Evolutionary conservation across 2,329 filamentous ascomycete genomes (phyloP).

Genomic region (Periconia sp.): DNA sequence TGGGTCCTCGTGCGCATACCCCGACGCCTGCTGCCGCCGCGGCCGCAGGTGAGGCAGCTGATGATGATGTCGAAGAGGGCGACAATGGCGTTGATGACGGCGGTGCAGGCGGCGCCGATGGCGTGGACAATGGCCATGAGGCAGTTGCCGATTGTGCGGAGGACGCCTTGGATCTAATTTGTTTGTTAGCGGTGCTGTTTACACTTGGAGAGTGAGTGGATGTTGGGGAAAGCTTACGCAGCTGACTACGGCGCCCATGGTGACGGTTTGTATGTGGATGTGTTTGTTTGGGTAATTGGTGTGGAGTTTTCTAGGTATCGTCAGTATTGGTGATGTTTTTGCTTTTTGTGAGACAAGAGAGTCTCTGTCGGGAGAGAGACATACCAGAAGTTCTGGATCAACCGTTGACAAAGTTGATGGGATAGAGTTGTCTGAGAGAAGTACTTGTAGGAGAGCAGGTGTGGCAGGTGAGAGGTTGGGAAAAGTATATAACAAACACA

Average conservation of each 20-base stretch:
- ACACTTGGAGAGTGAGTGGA: background rate
- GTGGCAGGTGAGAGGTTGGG: background rate
- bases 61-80: conserved; percentile 57
- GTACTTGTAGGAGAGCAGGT: background rate
- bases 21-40: conserved; percentile 47
- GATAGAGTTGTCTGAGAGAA: too few relatives aligned
- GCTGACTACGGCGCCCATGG: conserved; percentile 83
- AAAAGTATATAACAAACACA: conserved; percentile 1
- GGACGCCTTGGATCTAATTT: conserved; percentile 48
- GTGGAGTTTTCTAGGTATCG: background rate
- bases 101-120: conserved; percentile 53
- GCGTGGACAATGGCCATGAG: conserved; percentile 56
- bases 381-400: background rate
- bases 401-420: too few relatives aligned
- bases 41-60: conserved; percentile 57
- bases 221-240: conserved; percentile 67
- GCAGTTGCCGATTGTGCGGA: conserved; percentile 55
- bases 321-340: background rate
- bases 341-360: background rate
- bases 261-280: conserved; percentile 36
- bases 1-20: conserved; percentile 38
- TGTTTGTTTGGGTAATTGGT: conserved; percentile 5
- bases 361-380: background rate
- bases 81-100: conserved; percentile 58
- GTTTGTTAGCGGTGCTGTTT: conserved; percentile 23